phyloP scores from a whole-genome alignment of 306 rosid species.

The Trifolium pratense region DNA sequence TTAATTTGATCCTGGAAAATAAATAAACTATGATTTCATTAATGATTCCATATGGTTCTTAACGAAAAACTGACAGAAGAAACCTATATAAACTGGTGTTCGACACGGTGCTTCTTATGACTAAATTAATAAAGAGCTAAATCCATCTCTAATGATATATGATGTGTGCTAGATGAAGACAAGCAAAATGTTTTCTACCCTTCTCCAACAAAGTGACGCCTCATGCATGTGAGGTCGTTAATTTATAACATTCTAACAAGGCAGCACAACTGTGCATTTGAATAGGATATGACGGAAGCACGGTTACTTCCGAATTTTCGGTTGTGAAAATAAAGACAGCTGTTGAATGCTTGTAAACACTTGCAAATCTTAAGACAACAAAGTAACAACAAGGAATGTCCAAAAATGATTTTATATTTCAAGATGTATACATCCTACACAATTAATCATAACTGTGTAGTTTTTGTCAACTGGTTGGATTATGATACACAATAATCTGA shows the following conservation, averaged over 20 bases:
- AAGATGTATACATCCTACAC: too few species aligned
- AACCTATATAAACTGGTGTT: neutral
- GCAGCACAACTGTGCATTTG: neutral
- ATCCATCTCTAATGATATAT: too few species aligned
- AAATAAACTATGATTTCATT: neutral
- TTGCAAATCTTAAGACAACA: neutral
- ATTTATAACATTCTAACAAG: neutral
- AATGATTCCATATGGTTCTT: neutral
- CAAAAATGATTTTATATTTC: neutral
- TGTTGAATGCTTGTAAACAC: too few species aligned
- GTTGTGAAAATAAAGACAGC: neutral
- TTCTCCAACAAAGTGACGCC: neutral
- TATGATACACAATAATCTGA: too few species aligned
- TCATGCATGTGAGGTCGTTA: conserved; percentile 1
- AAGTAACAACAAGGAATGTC: neutral
- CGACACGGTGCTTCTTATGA: neutral
- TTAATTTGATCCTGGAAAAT: neutral
- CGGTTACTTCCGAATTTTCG: neutral
- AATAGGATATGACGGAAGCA: neutral
- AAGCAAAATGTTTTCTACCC: conserved; percentile 1
- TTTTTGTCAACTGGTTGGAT: too few species aligned
- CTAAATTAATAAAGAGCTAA: neutral
- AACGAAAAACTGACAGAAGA: neutral
- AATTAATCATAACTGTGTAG: too few species aligned
- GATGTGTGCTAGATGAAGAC: neutral